phyloP scores from a whole-genome alignment of 2,329 filamentous ascomycete genomes.

The Cercospora canescens region DNA sequence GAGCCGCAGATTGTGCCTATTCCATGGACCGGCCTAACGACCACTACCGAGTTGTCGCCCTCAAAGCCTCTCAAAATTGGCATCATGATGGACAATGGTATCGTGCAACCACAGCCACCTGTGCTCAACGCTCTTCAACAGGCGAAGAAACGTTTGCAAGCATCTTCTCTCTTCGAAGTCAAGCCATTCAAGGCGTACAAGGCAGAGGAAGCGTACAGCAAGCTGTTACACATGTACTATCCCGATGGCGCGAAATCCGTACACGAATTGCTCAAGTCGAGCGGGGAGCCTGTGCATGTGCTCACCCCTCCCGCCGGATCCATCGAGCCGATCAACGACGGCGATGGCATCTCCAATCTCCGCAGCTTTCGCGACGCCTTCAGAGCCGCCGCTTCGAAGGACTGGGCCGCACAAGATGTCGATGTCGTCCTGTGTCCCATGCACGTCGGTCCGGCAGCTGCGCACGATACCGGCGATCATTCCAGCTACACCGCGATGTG shows the following conservation, averaged over 20 bases:
- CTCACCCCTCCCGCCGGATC: background rate
- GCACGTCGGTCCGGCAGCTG: slow-evolving; percentile 54
- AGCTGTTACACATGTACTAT: background rate
- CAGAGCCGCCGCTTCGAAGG: background rate
- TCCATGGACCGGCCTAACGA: background rate
- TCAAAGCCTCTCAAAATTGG: background rate
- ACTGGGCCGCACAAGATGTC: background rate
- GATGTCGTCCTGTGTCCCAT: slow-evolving; percentile 57
- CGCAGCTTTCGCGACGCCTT: background rate
- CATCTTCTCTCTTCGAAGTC: background rate
- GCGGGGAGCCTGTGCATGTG: background rate
- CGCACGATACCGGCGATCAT: slow-evolving; percentile 54
- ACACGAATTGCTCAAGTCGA: background rate
- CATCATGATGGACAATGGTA: background rate
- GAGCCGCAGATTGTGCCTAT: background rate
- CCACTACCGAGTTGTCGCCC: background rate
- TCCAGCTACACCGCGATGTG: slow-evolving; percentile 67
- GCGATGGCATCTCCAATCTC: background rate
- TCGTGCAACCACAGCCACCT: slow-evolving; percentile 1
- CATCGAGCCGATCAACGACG: background rate
- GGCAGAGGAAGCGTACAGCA: background rate
- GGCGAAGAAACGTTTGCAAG: background rate
- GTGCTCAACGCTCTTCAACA: background rate
- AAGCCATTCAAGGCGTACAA: background rate
- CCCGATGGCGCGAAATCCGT: background rate